Conservation (phyloP, 352 stramenopile genomes). For the Phytophthora kernoviae region DNA sequence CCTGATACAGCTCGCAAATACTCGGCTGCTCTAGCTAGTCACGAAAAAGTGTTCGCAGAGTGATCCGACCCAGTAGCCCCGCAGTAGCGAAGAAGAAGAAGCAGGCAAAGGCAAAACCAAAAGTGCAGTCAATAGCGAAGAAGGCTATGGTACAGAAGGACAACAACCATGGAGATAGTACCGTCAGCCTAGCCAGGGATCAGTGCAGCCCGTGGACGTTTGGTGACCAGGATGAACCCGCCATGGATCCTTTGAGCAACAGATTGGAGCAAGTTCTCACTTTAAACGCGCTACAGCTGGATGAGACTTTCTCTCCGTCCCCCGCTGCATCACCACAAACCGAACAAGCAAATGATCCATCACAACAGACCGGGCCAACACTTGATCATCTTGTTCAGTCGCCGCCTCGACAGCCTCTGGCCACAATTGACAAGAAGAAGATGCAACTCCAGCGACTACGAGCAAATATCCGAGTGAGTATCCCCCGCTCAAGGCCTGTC, state of each 20-base stretch:
- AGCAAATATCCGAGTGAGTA: slow-evolving; percentile 47
- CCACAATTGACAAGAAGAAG: slow-evolving; percentile 56
- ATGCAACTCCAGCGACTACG: slow-evolving; percentile 51
- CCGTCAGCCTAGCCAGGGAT: slow-evolving; percentile 20
- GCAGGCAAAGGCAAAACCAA: slow-evolving; percentile 4
- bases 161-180: slow-evolving; percentile 18
- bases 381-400: slow-evolving; percentile 6
- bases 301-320: slow-evolving; percentile 4
- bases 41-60: slow-evolving; percentile 7
- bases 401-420: slow-evolving; percentile 5
- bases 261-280: slow-evolving; percentile 1
- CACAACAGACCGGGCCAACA: slow-evolving; percentile 13
- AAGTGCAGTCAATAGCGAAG: not conserved
- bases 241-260: not conserved
- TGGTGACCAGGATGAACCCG: slow-evolving; percentile 10
- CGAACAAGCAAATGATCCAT: not conserved
- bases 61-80: slow-evolving; percentile 10
- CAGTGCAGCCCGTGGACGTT: slow-evolving; percentile 29
- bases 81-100: slow-evolving; percentile 9
- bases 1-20: too few relatives aligned
- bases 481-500: not conserved
- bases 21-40: not conserved
- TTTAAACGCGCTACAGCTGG: slow-evolving; percentile 9
- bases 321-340: slow-evolving; percentile 11
- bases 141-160: not conserved